Evolutionary conservation across 805 yeast species (phyloP), one percentile per base, ranked within the genome.

Genomic region (Ogataea corticis): DNA sequence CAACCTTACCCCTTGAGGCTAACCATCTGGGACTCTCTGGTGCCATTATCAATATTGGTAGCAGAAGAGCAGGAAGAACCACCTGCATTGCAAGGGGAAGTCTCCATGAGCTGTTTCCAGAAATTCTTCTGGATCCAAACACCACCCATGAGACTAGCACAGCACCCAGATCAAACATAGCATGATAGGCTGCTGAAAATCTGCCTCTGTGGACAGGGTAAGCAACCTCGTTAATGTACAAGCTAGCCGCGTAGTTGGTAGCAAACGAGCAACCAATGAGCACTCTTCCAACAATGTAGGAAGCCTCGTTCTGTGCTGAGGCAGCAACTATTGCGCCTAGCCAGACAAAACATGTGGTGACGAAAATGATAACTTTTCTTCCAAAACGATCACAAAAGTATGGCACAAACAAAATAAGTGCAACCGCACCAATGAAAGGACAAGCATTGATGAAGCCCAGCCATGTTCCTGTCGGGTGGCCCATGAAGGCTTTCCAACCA

Each of bases 141-240:
- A 73, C 67, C 33, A 68, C 67, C 73, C 73, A 69, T 9, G 74
- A 70, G 15, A 73, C 72, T 32, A 71, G 52, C 33, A 68, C 55
- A 7, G 75, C 72, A n/a, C 75, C 76, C 36, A 70, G 56, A 48
- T 71, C 69, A 71, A 72, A 71, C 40, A 70, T 67, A 16, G 67
- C 63, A 45, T 70, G 71, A 57, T 68, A 70, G 32, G 63, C 63
- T 15, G 69, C 62, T 40, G 69, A 61, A 38, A 57, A 54, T 25
- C 46, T 50, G n/a, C 57, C 57, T 52, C 68, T 57, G 43, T 61
- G 59, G 11, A 58, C 51, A 7, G 75, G 75, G 51, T 53, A 70
- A 2, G 73, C 57, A 23, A 70, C 49, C 47, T 71, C 76, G 33
- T 38, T 41, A 17, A 51, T 51, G 45, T 50, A 51, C 28, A 51